These are phyloP conservation scores for Limnomonas spitsbergensis DNA, from an alignment of 139 green algal genomes.

Conservation along the genomic window DNA sequence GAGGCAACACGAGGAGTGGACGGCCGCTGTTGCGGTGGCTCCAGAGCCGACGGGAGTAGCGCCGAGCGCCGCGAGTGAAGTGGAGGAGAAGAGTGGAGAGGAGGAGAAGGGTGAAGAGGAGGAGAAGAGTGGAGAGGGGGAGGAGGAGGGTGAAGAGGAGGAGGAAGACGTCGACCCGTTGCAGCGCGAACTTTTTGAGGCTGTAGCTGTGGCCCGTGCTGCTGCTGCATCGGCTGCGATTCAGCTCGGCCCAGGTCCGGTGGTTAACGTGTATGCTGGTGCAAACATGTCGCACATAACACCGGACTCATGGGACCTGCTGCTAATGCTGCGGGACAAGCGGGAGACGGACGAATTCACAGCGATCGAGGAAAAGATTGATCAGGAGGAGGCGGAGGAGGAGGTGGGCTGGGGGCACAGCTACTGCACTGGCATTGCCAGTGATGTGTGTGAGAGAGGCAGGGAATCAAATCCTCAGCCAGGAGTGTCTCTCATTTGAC, in stretches of 20 bases:
- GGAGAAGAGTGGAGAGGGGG: background rate
- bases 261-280: background rate
- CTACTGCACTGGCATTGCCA: no score
- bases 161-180: background rate
- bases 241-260: background rate
- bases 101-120: constrained; percentile 4
- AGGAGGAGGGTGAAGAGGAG: background rate
- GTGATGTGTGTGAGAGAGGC: no score
- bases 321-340: background rate
- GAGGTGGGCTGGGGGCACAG: no score
- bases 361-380: background rate
- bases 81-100: background rate
- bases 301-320: constrained; percentile 4
- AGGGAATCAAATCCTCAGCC: no score
- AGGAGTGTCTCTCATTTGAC: no score
- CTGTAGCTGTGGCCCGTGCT: background rate
- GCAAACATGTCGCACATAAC: background rate
- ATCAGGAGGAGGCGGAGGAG: background rate
- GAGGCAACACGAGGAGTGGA: no score
- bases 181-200: background rate
- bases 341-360: background rate
- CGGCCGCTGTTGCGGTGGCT: no score
- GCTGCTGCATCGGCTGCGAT: background rate
- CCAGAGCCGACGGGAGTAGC: no score
- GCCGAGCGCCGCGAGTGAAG: no score